Evolutionary conservation across 768 basidiomycete species (phyloP), one percentile per base, ranked within the genome.

Genomic region (Boletus reticuloceps): DNA sequence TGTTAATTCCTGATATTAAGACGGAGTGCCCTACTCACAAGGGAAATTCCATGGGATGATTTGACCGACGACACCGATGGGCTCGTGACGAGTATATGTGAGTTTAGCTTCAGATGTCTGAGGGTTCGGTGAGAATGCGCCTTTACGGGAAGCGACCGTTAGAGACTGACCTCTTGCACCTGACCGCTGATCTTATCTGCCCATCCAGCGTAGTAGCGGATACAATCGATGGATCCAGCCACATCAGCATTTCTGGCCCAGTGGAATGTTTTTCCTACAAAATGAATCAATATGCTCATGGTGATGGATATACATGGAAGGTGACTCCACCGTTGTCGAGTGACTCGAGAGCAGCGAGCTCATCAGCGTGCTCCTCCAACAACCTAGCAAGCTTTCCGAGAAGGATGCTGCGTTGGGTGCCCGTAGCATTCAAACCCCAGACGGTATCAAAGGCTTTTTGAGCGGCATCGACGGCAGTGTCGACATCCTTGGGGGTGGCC

Each of bases 191-290:
- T 72, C 74, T 95, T 96, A 75, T 94, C 94, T 20, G 92, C 90
- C 85, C 90, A 91, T 17, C 94, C 94, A 40, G 85, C 90, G 63
- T 88, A 98, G 74, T 95, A 96, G 34, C 82, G 77, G 60, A 93
- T 69, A 31, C 75, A 50, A 5, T 62, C 54, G n/a, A 66, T 55
- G 6, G 63, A 36, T 8, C 3, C 70, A 0, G 64, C 62, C 3
- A 89, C 66, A 59, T 90, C 89, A 0, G 63, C 69, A 17, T 64
- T 69, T 54, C 75, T 80, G 13, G 84, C 77, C 67, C 71, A 75
- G 11, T 50, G 34, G 64, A 76, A 85, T 3, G 81, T 77, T 71
- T 87, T 86, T 42, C 85, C 82, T 80, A 38, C 8, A 32, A n/a
- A 36, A 20, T 25, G 11, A 11, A 37, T 64, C 27, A 62, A 22